Conservation (phyloP, 225 moss, liverwort and hornwort species). For the Physcomitrellopsis africana region DNA sequence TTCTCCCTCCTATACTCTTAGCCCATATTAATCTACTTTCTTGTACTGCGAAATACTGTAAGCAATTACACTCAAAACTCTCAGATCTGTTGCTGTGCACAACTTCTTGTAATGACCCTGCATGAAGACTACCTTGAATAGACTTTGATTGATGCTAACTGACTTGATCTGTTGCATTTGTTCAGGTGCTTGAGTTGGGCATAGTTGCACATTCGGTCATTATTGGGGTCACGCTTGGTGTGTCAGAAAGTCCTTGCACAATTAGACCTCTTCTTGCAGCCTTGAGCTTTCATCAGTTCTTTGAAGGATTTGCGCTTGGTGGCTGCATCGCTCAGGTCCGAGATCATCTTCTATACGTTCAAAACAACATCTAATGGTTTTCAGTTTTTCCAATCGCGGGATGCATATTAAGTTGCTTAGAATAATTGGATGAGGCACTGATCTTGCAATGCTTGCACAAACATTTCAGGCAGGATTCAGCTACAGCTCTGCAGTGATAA, state of each 20-base stretch:
- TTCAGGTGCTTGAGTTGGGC: slow-evolving; percentile 79
- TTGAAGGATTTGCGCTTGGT: slow-evolving; percentile 95
- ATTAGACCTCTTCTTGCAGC: slow-evolving; percentile 84
- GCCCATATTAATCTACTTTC: not conserved
- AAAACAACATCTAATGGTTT: no score
- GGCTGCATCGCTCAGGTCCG: slow-evolving; percentile 81
- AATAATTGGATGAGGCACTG: not conserved
- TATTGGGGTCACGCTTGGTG: slow-evolving; percentile 79
- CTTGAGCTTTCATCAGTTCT: slow-evolving; percentile 86
- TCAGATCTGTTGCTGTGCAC: rapidly evolving
- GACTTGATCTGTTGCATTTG: no score
- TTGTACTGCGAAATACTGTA: not conserved
- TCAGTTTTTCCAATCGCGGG: not conserved
- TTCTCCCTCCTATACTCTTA: rapidly evolving
- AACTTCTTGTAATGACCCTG: not conserved
- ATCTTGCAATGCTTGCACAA: not conserved
- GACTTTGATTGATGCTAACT: no score
- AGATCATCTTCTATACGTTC: not conserved
- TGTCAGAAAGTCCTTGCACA: slow-evolving; percentile 71
- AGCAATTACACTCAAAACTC: not conserved
- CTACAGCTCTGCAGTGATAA: slow-evolving; percentile 48
- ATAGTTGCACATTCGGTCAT: slow-evolving; percentile 86
- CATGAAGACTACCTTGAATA: no score
- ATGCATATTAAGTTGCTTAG: not conserved
- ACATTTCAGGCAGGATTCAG: slow-evolving; percentile 61